Percentiles rank a stretch among this genome's conserved stretches.
Evolutionary conservation across 2,329 filamentous ascomycete species (phyloP).

Genomic region (Didymella arachidicola): DNA sequence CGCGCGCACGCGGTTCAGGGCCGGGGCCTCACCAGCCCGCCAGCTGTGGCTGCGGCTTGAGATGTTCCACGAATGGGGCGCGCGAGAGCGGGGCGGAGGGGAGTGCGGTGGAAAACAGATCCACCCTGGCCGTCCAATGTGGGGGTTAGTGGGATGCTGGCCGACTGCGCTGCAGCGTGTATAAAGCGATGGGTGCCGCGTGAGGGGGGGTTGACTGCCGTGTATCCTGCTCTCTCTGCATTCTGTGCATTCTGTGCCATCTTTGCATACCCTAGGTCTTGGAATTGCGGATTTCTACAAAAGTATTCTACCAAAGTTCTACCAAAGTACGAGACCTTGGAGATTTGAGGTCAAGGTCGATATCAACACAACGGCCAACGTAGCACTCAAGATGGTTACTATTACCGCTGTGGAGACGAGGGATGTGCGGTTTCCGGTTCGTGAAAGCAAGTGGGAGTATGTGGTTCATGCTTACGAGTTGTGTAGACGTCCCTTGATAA

Average conservation of each 20-base stretch:
- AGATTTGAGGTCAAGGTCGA: too few relatives aligned
- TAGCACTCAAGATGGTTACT: slow-evolving; percentile 52
- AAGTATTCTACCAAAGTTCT: too few relatives aligned
- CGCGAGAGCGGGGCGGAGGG: not conserved
- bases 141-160: slow-evolving; percentile 5
- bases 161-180: not conserved
- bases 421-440: slow-evolving; percentile 60
- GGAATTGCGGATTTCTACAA: too few relatives aligned
- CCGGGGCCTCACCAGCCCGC: slow-evolving; percentile 9
- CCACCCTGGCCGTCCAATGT: slow-evolving; percentile 7
- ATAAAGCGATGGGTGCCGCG: too few relatives aligned
- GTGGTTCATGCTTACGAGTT: not conserved
- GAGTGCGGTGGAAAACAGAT: slow-evolving; percentile 11
- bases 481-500: slow-evolving; percentile 85
- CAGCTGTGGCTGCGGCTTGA: slow-evolving; percentile 13
- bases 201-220: too few relatives aligned
- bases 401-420: slow-evolving; percentile 57
- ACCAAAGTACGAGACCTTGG: too few relatives aligned
- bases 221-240: not conserved
- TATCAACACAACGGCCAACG: not conserved
- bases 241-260: too few relatives aligned
- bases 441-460: slow-evolving; percentile 14
- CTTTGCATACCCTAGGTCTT: too few relatives aligned
- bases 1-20: slow-evolving; percentile 22
- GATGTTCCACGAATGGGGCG: slow-evolving; percentile 34